phyloP scores from a whole-genome alignment of 129 eudicot genomes.

The Calendula officinalis region DNA sequence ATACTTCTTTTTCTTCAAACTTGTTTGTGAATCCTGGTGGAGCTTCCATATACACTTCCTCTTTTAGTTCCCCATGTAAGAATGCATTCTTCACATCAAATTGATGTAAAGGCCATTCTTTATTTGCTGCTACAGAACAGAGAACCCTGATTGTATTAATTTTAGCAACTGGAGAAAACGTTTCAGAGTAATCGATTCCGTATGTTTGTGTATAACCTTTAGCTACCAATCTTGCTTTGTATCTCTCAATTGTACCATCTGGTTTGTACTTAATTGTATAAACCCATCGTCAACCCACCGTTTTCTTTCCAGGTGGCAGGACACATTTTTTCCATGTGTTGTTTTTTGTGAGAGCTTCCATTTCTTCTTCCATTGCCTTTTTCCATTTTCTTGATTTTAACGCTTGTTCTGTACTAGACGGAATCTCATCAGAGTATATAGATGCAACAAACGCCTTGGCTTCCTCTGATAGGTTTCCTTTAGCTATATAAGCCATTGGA shows the following conservation, averaged over 20 bases:
- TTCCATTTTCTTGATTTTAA: no score
- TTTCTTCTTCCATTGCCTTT: no score
- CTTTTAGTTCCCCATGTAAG: conserved; percentile 6
- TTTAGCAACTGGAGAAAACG: conserved; percentile 1
- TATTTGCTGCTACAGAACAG: neutral
- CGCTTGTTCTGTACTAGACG: neutral
- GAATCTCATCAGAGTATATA: neutral
- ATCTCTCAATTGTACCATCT: neutral
- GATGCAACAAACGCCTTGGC: neutral
- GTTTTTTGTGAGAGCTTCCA: neutral
- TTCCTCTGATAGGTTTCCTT: conserved; percentile 1
- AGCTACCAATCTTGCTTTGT: neutral
- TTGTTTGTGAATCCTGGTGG: conserved; percentile 1
- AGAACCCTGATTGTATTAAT: neutral
- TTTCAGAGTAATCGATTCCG: neutral
- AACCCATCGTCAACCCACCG: neutral
- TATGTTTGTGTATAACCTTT: neutral
- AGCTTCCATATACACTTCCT: conserved; percentile 5
- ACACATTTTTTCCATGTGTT: neutral
- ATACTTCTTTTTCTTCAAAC: neutral
- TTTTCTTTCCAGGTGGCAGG: neutral
- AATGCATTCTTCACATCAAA: neutral
- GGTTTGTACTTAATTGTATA: neutral
- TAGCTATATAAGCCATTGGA: neutral
- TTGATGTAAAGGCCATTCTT: neutral